phyloP scores from a whole-genome alignment of 768 basidiomycete species.

The Pleurotus tuoliensis region DNA sequence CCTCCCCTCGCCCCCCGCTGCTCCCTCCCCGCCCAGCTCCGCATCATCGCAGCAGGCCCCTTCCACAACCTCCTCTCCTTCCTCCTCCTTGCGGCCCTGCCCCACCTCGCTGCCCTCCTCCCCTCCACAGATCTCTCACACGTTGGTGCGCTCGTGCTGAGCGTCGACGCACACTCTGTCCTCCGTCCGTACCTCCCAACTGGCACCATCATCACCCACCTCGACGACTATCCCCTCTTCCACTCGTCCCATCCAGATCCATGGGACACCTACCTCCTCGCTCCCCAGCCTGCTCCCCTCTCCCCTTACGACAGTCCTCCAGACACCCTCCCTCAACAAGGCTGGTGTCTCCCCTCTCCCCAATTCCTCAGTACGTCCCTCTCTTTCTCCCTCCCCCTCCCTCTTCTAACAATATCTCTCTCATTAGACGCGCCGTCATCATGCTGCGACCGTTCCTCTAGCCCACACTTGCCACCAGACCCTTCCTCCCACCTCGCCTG shows the following conservation, averaged over 20 bases:
- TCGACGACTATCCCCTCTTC: slow-evolving; percentile 58
- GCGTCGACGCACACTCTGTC: slow-evolving; percentile 36
- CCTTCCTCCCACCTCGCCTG: slow-evolving; percentile 31
- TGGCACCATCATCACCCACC: slow-evolving; percentile 55
- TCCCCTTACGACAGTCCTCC: not conserved
- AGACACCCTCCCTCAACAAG: slow-evolving; percentile 20
- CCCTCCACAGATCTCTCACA: slow-evolving; percentile 53
- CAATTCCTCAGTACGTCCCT: slow-evolving; percentile 23
- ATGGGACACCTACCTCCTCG: slow-evolving; percentile 46
- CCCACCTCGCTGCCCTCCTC: slow-evolving; percentile 7
- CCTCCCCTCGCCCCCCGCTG: slow-evolving; percentile 24
- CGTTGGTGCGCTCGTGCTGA: slow-evolving; percentile 38
- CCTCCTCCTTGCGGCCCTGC: slow-evolving; percentile 33
- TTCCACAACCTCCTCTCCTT: slow-evolving; percentile 73
- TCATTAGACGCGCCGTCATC: slow-evolving; percentile 17
- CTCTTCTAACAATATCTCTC: slow-evolving; percentile 3
- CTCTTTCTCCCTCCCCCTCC: not conserved
- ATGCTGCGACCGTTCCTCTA: slow-evolving; percentile 21
- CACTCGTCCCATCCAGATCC: slow-evolving; percentile 21
- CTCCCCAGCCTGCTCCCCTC: slow-evolving; percentile 9
- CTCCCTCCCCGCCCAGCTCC: slow-evolving; percentile 30
- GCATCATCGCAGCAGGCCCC: slow-evolving; percentile 69
- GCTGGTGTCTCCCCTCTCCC: slow-evolving; percentile 57
- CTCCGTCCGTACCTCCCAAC: slow-evolving; percentile 49
- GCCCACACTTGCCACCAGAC: slow-evolving; percentile 7